These are phyloP conservation scores for Nakazawaea holstii DNA, from an alignment of 805 yeast genomes.

Conservation along the genomic window DNA sequence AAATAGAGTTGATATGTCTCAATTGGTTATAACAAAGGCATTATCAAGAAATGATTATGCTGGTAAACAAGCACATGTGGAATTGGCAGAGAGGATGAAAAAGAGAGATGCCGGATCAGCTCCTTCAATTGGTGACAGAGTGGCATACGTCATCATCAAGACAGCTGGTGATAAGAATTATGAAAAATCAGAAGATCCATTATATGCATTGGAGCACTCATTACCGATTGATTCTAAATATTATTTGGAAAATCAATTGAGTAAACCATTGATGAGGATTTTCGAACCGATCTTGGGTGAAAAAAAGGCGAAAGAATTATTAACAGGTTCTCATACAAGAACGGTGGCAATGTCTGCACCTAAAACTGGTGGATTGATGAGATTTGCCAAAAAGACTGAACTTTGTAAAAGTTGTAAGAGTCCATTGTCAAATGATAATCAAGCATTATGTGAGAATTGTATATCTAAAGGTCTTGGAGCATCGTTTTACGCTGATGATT, in stretches of 20 bases:
- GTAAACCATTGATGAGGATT: constrained; percentile 89
- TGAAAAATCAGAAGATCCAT: constrained; percentile 95
- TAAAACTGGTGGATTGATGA: constrained; percentile 82
- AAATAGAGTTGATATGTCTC: constrained; percentile 88
- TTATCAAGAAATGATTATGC: constrained; percentile 86
- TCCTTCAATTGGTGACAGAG: constrained; percentile 95
- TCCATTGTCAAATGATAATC: constrained; percentile 57
- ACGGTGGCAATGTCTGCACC: constrained; percentile 70
- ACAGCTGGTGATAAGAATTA: constrained; percentile 83
- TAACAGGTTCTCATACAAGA: constrained; percentile 81
- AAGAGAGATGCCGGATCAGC: constrained; percentile 98
- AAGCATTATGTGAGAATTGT: constrained; percentile 82
- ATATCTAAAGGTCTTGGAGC: constrained; percentile 51
- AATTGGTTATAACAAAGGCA: constrained; percentile 89
- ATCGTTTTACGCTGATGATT: constrained; percentile 72
- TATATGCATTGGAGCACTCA: constrained; percentile 86
- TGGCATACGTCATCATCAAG: constrained; percentile 88
- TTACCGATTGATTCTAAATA: constrained; percentile 92
- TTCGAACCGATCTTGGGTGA: constrained; percentile 95
- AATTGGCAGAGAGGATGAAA: constrained; percentile 90
- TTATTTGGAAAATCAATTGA: constrained; percentile 84
- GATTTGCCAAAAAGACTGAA: constrained; percentile 84
- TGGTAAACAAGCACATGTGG: constrained; percentile 96
- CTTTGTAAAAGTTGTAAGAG: constrained; percentile 85
- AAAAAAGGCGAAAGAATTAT: constrained; percentile 67